phyloP scores from a whole-genome alignment of 345 rosid species.

The Salix exigua region DNA sequence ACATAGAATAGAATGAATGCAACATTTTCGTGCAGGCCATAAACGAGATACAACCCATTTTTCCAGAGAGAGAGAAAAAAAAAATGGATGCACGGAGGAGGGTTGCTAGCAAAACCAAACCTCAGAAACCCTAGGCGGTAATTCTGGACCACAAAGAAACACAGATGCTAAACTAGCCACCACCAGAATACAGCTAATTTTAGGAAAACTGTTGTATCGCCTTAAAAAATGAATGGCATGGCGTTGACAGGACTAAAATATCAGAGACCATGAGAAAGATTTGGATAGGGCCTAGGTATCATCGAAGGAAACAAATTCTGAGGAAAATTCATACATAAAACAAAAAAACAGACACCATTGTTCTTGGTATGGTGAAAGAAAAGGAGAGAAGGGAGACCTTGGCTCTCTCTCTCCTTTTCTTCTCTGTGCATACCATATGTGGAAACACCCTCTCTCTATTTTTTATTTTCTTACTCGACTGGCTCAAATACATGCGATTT shows the following conservation, averaged over 20 bases:
- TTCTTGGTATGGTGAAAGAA: neutral
- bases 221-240: neutral
- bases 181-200: conserved; percentile 8
- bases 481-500: neutral
- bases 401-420: neutral
- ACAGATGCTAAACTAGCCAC: neutral
- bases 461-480: neutral
- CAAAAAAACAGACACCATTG: neutral
- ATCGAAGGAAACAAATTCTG: neutral
- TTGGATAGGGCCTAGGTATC: neutral
- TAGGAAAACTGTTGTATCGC: neutral
- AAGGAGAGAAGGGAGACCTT: neutral
- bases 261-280: neutral
- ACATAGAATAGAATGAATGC: neutral
- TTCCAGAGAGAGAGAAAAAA: neutral
- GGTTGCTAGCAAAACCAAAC: neutral
- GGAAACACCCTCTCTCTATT: neutral
- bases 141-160: neutral
- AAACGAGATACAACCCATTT: conserved; percentile 2
- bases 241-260: neutral
- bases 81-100: neutral
- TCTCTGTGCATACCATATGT: neutral
- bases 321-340: neutral
- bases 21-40: neutral
- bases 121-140: neutral